A percentile compares a stretch with the other conserved stretches of the same genome.
These are phyloP conservation scores for Leucocoprinus birnbaumii DNA, from an alignment of 768 basidiomycete genomes.

Conservation along the genomic window DNA sequence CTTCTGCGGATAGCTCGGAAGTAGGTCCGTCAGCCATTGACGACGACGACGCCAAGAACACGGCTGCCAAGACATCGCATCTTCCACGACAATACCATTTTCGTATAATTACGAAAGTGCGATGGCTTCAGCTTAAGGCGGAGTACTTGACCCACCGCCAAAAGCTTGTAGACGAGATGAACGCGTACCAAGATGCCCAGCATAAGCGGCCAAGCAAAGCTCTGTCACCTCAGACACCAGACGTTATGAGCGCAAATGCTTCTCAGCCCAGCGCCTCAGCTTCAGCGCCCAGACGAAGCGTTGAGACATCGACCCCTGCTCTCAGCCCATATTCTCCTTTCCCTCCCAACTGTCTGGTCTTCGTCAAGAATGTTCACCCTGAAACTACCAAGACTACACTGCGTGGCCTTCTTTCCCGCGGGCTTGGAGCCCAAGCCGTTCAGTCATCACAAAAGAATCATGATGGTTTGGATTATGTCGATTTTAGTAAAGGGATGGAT, in stretches of 20 bases:
- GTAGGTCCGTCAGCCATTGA: background rate
- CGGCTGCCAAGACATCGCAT: constrained; percentile 1
- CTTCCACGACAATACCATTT: constrained; percentile 62
- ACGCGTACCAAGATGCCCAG: constrained; percentile 26
- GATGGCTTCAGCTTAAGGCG: constrained; percentile 63
- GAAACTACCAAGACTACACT: constrained; percentile 83
- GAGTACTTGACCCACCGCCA: constrained; percentile 69
- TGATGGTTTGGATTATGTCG: constrained; percentile 69
- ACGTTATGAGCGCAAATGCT: background rate
- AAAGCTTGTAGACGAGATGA: constrained; percentile 47
- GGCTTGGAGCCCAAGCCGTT: constrained; percentile 25
- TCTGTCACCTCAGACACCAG: background rate
- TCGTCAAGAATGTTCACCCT: constrained; percentile 65
- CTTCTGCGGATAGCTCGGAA: constrained; percentile 6
- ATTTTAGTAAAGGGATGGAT: constrained; percentile 77
- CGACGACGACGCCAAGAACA: background rate
- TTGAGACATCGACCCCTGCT: background rate
- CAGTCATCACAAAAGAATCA: constrained; percentile 9
- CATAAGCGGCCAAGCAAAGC: background rate
- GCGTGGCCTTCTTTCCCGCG: constrained; percentile 49
- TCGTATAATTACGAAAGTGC: constrained; percentile 48
- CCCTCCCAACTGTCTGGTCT: constrained; percentile 67
- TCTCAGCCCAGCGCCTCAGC: background rate
- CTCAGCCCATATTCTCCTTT: constrained; percentile 37
- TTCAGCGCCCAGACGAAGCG: background rate